phyloP scores from a whole-genome alignment of 352 stramenopile species.

The Phytophthora fragariaefolia region DNA sequence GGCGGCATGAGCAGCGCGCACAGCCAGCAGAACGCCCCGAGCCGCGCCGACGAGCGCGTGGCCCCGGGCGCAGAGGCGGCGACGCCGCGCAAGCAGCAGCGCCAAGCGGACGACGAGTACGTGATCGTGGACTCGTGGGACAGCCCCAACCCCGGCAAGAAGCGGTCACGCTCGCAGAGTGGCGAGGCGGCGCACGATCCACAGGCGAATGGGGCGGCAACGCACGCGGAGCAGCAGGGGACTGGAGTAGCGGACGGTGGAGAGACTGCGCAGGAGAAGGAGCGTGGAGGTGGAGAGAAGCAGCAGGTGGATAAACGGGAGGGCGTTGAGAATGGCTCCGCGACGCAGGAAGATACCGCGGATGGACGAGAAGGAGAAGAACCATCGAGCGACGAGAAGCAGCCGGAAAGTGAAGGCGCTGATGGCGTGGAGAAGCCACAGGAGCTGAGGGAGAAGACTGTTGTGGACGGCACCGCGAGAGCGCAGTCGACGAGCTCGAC shows the following conservation, averaged over 20 bases:
- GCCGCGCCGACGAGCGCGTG: not conserved
- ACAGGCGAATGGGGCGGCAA: slow-evolving; percentile 1
- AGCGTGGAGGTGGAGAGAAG: not conserved
- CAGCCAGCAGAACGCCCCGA: slow-evolving; percentile 29
- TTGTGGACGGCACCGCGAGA: not conserved
- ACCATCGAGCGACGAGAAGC: not conserved
- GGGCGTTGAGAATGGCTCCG: not conserved
- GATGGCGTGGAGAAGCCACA: slow-evolving; percentile 2
- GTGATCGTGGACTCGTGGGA: slow-evolving; percentile 16
- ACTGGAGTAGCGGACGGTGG: not conserved
- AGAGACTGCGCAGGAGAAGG: slow-evolving; percentile 13
- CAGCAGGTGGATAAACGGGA: not conserved
- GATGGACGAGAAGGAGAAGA: not conserved
- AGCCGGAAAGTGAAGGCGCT: slow-evolving; percentile 1
- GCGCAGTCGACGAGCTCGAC: not conserved
- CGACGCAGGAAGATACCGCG: not conserved
- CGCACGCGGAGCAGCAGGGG: not conserved
- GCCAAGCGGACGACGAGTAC: slow-evolving; percentile 11
- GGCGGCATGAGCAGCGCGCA: slow-evolving; percentile 27
- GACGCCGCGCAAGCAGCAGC: slow-evolving; percentile 6
- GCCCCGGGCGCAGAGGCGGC: slow-evolving; percentile 2
- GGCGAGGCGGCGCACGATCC: slow-evolving; percentile 1
- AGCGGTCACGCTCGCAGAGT: slow-evolving; percentile 17
- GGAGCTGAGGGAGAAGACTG: not conserved
- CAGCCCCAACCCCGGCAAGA: slow-evolving; percentile 11